Base-by-base conservation (phyloP, 345 rosid species). In the Murraya koenigii region DNA sequence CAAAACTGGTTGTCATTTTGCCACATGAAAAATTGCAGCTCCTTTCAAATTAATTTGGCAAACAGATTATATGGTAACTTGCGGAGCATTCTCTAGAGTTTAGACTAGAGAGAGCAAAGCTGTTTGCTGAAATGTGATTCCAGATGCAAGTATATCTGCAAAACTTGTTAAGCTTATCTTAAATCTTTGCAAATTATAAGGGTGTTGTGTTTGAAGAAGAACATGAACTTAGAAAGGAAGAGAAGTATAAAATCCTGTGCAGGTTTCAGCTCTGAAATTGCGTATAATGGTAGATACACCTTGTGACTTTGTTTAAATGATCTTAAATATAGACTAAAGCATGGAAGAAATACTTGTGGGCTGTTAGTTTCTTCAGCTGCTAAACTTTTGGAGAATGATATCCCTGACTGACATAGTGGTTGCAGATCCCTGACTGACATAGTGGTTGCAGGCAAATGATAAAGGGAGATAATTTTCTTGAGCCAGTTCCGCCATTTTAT, bases 401-500 rank as follows among this genome's bases (percentile, higher is more conserved):
- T n/a, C n/a, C n/a, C n/a, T n/a, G n/a, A n/a, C n/a, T n/a, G n/a
- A n/a, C n/a, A n/a, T n/a, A n/a, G n/a, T n/a, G n/a, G n/a, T n/a
- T n/a, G n/a, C n/a, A n/a, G n/a, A n/a, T 74, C 13, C 32, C 68
- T 23, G 59, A 15, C 22, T 75, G 32, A 28, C 35, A 35, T 66
- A 79, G 79, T 75, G 86, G 79, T 25, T 81, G 58, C 5, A 70
- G 77, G 76, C 77, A 77, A 1, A 68, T 59, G 7, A 75, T 22
- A 2, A 52, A 80, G 66, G 91, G 85, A 79, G 78, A 77, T 30
- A 80, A 78, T 70, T 65, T 77, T 22, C 78, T 82, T n/a, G 71
- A 76, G 6, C 87, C 91, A 26, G 87, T 95, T 72, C 83, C 82
- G 0, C 88, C 87, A 7, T 77, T 66, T 13, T 79, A 82, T 66